Evolutionary conservation across 768 basidiomycete genomes (phyloP).

Genomic region (Hygrocybe punicea): DNA sequence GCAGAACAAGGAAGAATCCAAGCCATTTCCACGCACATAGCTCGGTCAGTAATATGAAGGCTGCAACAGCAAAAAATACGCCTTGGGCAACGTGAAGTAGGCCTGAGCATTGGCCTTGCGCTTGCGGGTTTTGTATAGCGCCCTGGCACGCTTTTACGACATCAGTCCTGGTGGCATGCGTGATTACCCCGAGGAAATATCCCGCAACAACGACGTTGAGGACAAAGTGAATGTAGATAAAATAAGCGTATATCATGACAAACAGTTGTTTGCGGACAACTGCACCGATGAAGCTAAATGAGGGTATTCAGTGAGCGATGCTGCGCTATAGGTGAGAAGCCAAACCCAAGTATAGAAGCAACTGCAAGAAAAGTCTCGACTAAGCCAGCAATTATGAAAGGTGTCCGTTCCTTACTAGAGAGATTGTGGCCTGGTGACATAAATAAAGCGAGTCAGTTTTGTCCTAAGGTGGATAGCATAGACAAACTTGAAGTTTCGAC

Average conservation of each 20-base stretch:
- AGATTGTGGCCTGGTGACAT: background rate
- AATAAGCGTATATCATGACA: conserved; percentile 53
- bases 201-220: conserved; percentile 51
- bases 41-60: conserved; percentile 48
- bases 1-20: conserved; percentile 4
- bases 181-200: conserved; percentile 51
- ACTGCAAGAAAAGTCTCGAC: conserved; percentile 53
- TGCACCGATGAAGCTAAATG: conserved; percentile 55
- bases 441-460: background rate
- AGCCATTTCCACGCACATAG: conserved; percentile 45
- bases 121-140: conserved; percentile 39
- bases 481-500: conserved; percentile 58
- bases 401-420: conserved; percentile 26
- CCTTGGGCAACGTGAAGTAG: conserved; percentile 43
- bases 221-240: conserved; percentile 55
- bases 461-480: background rate
- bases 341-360: conserved; percentile 57
- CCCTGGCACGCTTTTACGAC: conserved; percentile 44
- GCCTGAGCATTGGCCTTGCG: conserved; percentile 44
- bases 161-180: conserved; percentile 43
- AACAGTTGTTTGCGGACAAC: conserved; percentile 61
- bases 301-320: background rate
- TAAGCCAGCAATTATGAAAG: conserved; percentile 49
- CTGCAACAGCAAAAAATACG: conserved; percentile 46
- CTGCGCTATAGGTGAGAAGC: background rate